Conservation (phyloP, 139 green algal genomes). For the Gonium pectorale region DNA sequence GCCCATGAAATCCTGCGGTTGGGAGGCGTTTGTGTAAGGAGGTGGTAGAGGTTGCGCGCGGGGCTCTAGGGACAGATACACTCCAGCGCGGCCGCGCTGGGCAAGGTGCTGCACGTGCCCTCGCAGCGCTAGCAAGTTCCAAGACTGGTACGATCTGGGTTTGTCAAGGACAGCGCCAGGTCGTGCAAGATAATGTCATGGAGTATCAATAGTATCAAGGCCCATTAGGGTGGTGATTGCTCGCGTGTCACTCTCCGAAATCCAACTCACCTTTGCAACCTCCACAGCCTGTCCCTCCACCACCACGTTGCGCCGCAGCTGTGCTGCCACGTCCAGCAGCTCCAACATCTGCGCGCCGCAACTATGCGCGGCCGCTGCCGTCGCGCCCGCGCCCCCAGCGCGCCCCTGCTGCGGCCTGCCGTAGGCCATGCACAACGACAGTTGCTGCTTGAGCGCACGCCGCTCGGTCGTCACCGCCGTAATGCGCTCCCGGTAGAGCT, state of each 20-base stretch:
- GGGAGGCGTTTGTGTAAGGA: not conserved
- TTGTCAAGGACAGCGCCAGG: not conserved
- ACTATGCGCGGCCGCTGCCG: not conserved
- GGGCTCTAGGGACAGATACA: not conserved
- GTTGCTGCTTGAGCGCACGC: not conserved
- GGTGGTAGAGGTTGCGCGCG: not conserved
- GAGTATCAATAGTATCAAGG: not conserved
- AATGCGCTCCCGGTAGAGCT: conserved; percentile 1
- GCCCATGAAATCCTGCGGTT: conserved; percentile 17
- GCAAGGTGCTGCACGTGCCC: not conserved
- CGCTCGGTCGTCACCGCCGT: not conserved
- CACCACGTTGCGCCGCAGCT: conserved; percentile 12
- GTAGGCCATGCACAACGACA: not conserved
- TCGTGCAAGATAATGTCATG: not conserved
- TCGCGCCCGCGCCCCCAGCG: no score
- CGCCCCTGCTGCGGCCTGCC: not conserved
- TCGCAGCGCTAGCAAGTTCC: not conserved
- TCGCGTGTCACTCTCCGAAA: not conserved
- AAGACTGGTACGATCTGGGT: not conserved
- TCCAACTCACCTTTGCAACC: not conserved
- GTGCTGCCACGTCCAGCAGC: not conserved
- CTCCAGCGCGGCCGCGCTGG: no score
- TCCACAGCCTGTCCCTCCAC: not conserved
- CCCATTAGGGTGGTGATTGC: not conserved
- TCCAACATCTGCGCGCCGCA: not conserved